Percentiles rank a stretch among this genome's conserved stretches.
These are phyloP conservation scores for Barbatosphaeria neglecta DNA, from an alignment of 495 filamentous ascomycete species.

Conservation along the genomic window DNA sequence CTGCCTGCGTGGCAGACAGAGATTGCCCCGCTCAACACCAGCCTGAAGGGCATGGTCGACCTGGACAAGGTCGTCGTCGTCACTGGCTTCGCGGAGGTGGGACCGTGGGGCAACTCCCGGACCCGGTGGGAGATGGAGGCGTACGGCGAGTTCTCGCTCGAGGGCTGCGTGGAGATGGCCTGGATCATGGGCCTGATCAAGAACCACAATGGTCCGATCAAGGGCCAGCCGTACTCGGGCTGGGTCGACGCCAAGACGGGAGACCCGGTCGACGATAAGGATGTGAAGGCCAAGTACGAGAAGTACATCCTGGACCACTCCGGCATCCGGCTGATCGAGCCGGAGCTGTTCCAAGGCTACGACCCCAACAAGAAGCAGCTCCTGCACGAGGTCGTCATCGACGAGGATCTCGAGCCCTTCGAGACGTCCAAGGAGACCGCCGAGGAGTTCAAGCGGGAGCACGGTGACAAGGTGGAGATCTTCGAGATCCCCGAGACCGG, in stretches of 20 bases:
- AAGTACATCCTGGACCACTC: conserved; percentile 92
- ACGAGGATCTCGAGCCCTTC: conserved; percentile 94
- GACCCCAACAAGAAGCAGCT: conserved; percentile 98
- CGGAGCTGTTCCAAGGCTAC: conserved; percentile 93
- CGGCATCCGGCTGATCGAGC: conserved; percentile 95
- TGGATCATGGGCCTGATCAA: conserved; percentile 99
- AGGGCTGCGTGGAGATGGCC: conserved; percentile 98
- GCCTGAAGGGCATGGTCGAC: conserved; percentile 95
- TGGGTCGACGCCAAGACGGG: conserved; percentile 94
- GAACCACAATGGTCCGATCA: conserved; percentile 96
- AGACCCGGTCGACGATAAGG: conserved; percentile 95
- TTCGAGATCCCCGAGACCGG: conserved; percentile 92
- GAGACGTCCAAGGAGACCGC: conserved; percentile 95
- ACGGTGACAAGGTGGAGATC: conserved; percentile 93
- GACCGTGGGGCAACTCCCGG: conserved; percentile 95
- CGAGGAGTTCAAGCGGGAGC: conserved; percentile 91
- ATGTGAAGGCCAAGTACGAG: conserved; percentile 93
- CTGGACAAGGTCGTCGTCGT: conserved; percentile 96
- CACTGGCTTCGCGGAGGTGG: conserved; percentile 91
- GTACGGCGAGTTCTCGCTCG: conserved; percentile 88
- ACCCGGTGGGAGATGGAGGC: conserved; percentile 99
- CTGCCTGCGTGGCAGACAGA: conserved; percentile 87
- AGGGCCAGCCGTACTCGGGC: conserved; percentile 90
- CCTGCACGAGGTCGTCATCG: conserved; percentile 91
- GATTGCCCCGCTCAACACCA: conserved; percentile 72